These are phyloP conservation scores for Neonectria hederae DNA, from an alignment of 2,329 filamentous ascomycete genomes.

Conservation along the genomic window DNA sequence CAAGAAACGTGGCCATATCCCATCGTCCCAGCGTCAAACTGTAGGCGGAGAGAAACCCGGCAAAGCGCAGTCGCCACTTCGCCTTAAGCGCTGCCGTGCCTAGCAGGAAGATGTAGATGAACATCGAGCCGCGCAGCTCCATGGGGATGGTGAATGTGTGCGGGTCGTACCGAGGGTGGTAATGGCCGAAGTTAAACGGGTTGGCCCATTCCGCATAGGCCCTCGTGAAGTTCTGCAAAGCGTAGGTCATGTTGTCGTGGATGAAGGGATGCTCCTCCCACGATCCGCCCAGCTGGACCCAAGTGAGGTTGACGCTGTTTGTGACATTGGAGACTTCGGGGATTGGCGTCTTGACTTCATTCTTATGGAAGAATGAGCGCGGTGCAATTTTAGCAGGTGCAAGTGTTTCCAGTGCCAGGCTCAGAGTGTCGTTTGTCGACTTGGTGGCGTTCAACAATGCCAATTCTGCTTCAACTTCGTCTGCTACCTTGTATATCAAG, in stretches of 20 bases:
- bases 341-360: not conserved
- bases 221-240: slow-evolving; percentile 50
- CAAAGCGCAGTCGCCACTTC: slow-evolving; percentile 46
- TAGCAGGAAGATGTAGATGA: slow-evolving; percentile 52
- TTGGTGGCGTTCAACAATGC: slow-evolving; percentile 22
- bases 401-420: not conserved
- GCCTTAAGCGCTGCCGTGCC: slow-evolving; percentile 50
- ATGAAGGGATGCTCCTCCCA: slow-evolving; percentile 55
- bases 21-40: slow-evolving; percentile 49
- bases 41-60: slow-evolving; percentile 45
- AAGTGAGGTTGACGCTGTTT: slow-evolving; percentile 44
- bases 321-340: slow-evolving; percentile 39
- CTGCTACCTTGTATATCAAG: slow-evolving; percentile 42
- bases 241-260: slow-evolving; percentile 50
- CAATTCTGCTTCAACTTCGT: slow-evolving; percentile 21
- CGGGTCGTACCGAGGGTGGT: slow-evolving; percentile 53
- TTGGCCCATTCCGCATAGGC: slow-evolving; percentile 53
- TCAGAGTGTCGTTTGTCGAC: slow-evolving; percentile 11
- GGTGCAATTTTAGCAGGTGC: not conserved
- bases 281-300: slow-evolving; percentile 51
- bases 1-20: slow-evolving; percentile 54
- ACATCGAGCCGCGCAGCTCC: slow-evolving; percentile 53
- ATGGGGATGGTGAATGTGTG: slow-evolving; percentile 55
- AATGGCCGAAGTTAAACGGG: slow-evolving; percentile 52
- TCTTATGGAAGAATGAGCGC: not conserved